phyloP scores from a whole-genome alignment of 208 protist genomes.

The Porcisia hertigi region DNA sequence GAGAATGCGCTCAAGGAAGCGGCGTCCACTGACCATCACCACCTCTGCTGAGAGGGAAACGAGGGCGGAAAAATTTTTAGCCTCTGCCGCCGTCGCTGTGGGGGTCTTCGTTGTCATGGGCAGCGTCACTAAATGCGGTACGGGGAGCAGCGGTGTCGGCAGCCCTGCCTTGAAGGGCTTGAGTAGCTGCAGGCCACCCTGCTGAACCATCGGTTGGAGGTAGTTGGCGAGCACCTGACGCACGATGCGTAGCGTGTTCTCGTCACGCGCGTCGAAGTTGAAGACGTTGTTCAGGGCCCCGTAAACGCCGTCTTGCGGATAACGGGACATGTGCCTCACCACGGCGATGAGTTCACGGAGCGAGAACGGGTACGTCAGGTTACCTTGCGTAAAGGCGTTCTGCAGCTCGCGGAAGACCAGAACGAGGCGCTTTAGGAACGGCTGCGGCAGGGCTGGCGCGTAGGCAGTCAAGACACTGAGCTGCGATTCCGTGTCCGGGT shows the following conservation, averaged over 20 bases:
- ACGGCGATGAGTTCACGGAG: conserved; percentile 95
- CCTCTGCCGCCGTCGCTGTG: background rate
- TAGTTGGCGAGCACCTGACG: conserved; percentile 59
- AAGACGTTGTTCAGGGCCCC: conserved; percentile 85
- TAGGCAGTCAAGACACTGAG: conserved; percentile 74
- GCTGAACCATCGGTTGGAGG: conserved; percentile 39
- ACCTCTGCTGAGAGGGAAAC: conserved; percentile 9
- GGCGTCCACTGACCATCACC: background rate
- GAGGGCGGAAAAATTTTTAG: background rate
- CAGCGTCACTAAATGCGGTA: conserved; percentile 32
- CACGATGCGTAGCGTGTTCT: conserved; percentile 73
- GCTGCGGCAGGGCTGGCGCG: conserved; percentile 60
- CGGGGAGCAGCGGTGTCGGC: conserved; percentile 32
- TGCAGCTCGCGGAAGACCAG: conserved; percentile 81
- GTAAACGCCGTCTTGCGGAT: conserved; percentile 87
- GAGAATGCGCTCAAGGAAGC: conserved; percentile 10
- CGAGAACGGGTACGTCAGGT: conserved; percentile 89
- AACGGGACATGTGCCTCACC: conserved; percentile 90
- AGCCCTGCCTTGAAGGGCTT: conserved; percentile 47
- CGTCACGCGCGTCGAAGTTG: conserved; percentile 81
- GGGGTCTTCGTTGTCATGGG: conserved; percentile 3
- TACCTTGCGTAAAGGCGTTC: conserved; percentile 77
- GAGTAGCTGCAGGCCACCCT: conserved; percentile 48
- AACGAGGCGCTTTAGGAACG: conserved; percentile 62
- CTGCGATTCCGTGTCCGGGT: conserved; percentile 88